Base-by-base conservation (phyloP, 805 yeast genomes). In the Starmerella ratchasimensis region DNA sequence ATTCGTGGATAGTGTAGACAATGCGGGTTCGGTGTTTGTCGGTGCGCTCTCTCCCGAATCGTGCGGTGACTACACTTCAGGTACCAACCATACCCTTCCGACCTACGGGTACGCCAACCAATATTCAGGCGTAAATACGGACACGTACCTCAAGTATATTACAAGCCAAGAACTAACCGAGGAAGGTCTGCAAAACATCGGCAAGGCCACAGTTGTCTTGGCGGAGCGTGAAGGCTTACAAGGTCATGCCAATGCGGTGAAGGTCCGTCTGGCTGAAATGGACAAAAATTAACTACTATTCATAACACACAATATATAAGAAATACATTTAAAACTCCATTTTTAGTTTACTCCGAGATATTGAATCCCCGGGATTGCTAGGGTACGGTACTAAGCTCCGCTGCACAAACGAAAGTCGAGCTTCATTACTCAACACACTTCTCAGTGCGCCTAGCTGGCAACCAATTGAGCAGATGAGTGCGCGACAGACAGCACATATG, bases 71-170 rank as follows among this genome's bases (percentile, higher is more conserved):
- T 90, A 90, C 64, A 86, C 96, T 0, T 73, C 86, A 43, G 99
- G 99, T 58, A 90, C 99, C 4, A 90, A 90, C 68, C 99, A 90
- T 64, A 90, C 99, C 0, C 69, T 90, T 52, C 99, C 99, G 42
- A 90, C 99, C 0, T 90, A 90, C 56, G 99, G 99, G 35, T 90
- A 88, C 55, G 97, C 99, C 31, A 78, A 84, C 64, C 93, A 83
- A 71, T 90, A 90, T 64, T 77, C 93, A 48, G 99, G 99, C 44
- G 96, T 86, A 39, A 90, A 90, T 64, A 90, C 97, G 18, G 76
- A 84, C 35, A 84, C 96, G 0, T 90, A 82, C 74, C 93, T 81
- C 61, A 90, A 90, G 62, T 84, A 80, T 63, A 79, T 90, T 54
- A 90, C 99, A 9, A 71, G 94, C 21, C 99, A 90, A 64, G 82